Evolutionary conservation across 768 basidiomycete genomes (phyloP).

Genomic region (Strobilomyces echinocephalus): DNA sequence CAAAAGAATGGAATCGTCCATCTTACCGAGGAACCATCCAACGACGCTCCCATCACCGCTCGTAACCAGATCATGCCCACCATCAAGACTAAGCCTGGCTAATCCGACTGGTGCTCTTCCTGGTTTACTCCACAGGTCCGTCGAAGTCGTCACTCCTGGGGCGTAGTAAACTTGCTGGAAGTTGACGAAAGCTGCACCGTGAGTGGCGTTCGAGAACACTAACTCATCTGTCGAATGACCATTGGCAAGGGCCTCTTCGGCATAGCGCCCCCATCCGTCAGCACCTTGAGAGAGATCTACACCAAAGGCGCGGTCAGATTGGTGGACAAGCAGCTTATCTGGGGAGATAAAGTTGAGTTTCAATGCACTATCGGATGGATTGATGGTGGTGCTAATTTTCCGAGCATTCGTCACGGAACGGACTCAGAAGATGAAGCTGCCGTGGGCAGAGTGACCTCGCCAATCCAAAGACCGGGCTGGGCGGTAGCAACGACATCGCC

Average conservation of each 20-base stretch:
- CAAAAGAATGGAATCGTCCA: not conserved
- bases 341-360: slow-evolving; percentile 56
- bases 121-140: slow-evolving; percentile 64
- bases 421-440: slow-evolving; percentile 13
- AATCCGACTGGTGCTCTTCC: slow-evolving; percentile 59
- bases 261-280: slow-evolving; percentile 45
- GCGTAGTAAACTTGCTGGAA: slow-evolving; percentile 63
- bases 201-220: slow-evolving; percentile 38
- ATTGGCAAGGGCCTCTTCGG: slow-evolving; percentile 43
- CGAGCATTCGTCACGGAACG: slow-evolving; percentile 45
- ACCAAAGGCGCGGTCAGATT: slow-evolving; percentile 43
- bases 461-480: slow-evolving; percentile 59
- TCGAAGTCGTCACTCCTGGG: slow-evolving; percentile 39
- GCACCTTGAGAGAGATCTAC: slow-evolving; percentile 47
- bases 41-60: slow-evolving; percentile 59
- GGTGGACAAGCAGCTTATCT: slow-evolving; percentile 57
- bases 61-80: slow-evolving; percentile 66
- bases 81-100: slow-evolving; percentile 62
- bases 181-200: slow-evolving; percentile 60
- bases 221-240: slow-evolving; percentile 59
- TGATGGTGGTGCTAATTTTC: slow-evolving; percentile 50
- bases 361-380: slow-evolving; percentile 35
- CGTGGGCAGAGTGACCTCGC: slow-evolving; percentile 50
- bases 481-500: slow-evolving; percentile 65
- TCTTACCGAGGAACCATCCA: slow-evolving; percentile 71